These are phyloP conservation scores for Vigna radiata DNA, from an alignment of 306 rosid species.

Conservation along the genomic window DNA sequence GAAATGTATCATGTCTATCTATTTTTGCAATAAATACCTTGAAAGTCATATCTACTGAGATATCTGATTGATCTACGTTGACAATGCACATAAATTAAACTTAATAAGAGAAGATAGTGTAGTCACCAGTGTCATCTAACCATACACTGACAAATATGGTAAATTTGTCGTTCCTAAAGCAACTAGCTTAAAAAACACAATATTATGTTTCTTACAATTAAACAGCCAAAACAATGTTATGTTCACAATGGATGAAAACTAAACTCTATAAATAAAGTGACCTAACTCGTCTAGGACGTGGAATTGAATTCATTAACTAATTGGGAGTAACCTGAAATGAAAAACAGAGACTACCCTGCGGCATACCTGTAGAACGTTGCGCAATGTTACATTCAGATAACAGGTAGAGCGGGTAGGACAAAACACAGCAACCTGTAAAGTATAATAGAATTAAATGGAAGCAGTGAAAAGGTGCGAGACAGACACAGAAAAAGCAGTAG, in stretches of 20 bases:
- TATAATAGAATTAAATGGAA: neutral
- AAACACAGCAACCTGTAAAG: constrained; percentile 75
- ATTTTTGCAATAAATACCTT: neutral
- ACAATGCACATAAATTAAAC: neutral
- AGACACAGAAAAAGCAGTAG: no score
- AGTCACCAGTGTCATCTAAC: no score
- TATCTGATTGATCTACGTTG: neutral
- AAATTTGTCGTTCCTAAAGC: no score
- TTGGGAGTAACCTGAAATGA: constrained; percentile 4
- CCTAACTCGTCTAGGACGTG: neutral
- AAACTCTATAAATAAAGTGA: neutral
- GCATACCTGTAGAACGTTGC: constrained; percentile 73
- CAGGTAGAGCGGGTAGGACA: constrained; percentile 61
- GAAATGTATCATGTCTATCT: neutral
- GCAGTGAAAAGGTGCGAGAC: neutral
- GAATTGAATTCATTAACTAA: neutral
- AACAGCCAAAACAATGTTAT: no score
- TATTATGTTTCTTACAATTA: no score
- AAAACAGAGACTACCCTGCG: neutral
- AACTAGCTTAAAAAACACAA: no score
- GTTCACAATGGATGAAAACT: no score
- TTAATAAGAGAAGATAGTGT: neutral
- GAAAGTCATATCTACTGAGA: neutral
- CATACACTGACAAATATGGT: no score
- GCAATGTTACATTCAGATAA: constrained; percentile 70